Evolutionary conservation across 768 basidiomycete species (phyloP), one percentile per base, ranked within the genome.

Genomic region (Pholiota conissans): DNA sequence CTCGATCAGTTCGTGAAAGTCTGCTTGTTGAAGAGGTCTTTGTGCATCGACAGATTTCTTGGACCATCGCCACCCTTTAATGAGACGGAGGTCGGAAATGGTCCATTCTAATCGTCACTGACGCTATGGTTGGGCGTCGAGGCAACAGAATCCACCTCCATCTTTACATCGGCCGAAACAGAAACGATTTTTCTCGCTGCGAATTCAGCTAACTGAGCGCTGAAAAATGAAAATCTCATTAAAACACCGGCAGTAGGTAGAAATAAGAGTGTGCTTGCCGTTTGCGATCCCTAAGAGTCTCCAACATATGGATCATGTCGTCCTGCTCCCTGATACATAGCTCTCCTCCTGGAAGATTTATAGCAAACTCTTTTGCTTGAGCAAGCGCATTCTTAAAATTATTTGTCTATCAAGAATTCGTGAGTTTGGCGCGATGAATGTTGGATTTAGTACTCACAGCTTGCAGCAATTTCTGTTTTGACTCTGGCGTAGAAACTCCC

Each of bases 81-180:
- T n/a, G n/a, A n/a, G n/a, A n/a, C n/a, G n/a, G n/a, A n/a, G n/a
- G n/a, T n/a, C n/a, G n/a, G n/a, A n/a, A n/a, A n/a, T n/a, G n/a
- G n/a, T n/a, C n/a, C n/a, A n/a, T n/a, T n/a, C 57, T 49, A 63
- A 35, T 60, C 56, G 51, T 54, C n/a, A n/a, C n/a, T n/a, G n/a
- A n/a, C 49, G 45, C 52, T 37, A 39, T 54, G 24, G n/a, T 52
- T 49, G 9, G 89, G 89, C 3, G 89, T 90, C 3, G 89, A 90
- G 26, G 89, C 89, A 56, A 84, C 85, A 13, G 89, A 91, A 65
- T 91, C 89, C 35, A 90, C 70, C 62, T 90, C 89, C 81, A 89
- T 87, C 59, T 76, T 79, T 4, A 64, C 45, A 22, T 76, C 72
- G 11, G 62, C 64, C 24, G 64, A 32, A 3, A 69, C 61, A 7